Base-by-base conservation (phyloP, 2,329 filamentous ascomycete species). In the Samsoniella hepiali region DNA sequence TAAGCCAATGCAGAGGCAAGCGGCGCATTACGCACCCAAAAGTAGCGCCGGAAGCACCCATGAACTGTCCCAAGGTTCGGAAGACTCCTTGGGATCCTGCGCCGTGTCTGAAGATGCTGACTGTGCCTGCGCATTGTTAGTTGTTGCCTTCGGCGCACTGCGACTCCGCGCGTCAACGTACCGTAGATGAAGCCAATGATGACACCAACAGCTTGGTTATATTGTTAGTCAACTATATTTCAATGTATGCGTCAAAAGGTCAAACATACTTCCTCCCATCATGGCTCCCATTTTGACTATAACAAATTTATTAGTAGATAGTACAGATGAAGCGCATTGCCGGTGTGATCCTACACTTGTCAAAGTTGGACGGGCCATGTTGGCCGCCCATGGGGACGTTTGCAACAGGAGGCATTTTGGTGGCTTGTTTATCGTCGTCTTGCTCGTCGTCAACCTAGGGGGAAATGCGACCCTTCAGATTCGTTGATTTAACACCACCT, bases 131-230 rank as follows among this genome's bases (percentile, higher is more conserved):
- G 27, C 47, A 27, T 44, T 31, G 64, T 73, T 64, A 72, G 56
- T 31, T 29, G 3, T n/a, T 11, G 15, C 17, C 4, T 17, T 29
- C 42, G 29, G 60, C 56, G 69, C 65, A 66, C 60, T 50, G 50
- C 36, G 42, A 40, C 40, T 29, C 40, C 22, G 63, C 55, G 29
- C 40, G 36, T 38, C 29, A 17, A 64, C 82, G 58, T 82, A 96
- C 94, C 95, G 71, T 95, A 97, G 72, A 99, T 96, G 81, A 99
- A 98, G 68, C 95, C 95, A 79, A 99, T 97, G 75, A 97, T 97
- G 59, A 91, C 83, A 66, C 95, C 95, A 66, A 99, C 95, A 77
- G 93, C 95, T 98, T 71, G 15, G 65, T 29, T 58, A 65, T 15
- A 42, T 63, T 22, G 67, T 80, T 69, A 81, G 78, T 62, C 55